phyloP scores from a whole-genome alignment of 495 filamentous ascomycete genomes.

The Aspergillus cristatus region DNA sequence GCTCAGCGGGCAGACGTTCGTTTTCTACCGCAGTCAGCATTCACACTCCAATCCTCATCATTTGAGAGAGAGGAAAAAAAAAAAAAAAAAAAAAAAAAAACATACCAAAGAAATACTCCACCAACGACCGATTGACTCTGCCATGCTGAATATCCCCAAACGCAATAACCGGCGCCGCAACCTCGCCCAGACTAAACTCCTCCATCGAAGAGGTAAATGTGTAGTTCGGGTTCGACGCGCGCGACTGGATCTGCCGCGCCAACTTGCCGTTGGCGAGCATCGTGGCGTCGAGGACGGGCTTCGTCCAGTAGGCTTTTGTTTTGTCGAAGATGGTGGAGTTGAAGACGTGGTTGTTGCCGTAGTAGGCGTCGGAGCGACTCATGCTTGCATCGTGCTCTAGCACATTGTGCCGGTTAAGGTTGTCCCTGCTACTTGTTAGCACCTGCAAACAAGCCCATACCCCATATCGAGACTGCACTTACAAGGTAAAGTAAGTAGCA shows the following conservation, averaged over 20 bases:
- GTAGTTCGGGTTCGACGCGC: slow-evolving; percentile 32
- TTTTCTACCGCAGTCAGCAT: slow-evolving; percentile 25
- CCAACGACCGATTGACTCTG: slow-evolving; percentile 24
- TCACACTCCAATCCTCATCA: background rate
- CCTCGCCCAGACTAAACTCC: slow-evolving; percentile 36
- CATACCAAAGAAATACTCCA: slow-evolving; percentile 42
- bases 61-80: background rate
- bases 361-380: slow-evolving; percentile 35
- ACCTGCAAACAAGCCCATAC: background rate
- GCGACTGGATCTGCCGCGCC: slow-evolving; percentile 35
- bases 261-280: slow-evolving; percentile 34
- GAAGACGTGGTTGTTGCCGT: slow-evolving; percentile 34
- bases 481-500: slow-evolving; percentile 38
- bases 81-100: background rate
- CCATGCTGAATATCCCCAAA: slow-evolving; percentile 31
- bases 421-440: slow-evolving; percentile 12
- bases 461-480: background rate
- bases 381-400: slow-evolving; percentile 45
- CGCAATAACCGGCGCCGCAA: slow-evolving; percentile 32
- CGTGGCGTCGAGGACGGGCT: slow-evolving; percentile 22
- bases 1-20: slow-evolving; percentile 35
- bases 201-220: slow-evolving; percentile 25
- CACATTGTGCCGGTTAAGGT: slow-evolving; percentile 38
- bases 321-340: slow-evolving; percentile 39
- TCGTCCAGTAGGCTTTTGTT: slow-evolving; percentile 33